Evolutionary conservation across 805 yeast genomes (phyloP).

Genomic region (Wickerhamiella cacticola): DNA sequence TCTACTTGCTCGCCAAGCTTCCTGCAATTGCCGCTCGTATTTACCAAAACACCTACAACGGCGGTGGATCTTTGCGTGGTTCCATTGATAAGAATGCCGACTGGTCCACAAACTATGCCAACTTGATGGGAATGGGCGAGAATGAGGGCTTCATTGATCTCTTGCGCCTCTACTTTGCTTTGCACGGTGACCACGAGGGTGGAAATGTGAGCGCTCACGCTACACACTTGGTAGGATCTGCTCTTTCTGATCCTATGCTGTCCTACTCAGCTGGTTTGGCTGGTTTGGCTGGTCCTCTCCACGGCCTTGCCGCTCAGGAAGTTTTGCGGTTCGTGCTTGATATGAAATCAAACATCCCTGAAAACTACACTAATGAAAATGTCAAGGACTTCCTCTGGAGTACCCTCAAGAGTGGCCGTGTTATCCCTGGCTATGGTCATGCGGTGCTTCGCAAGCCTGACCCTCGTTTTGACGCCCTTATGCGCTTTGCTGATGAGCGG

Average conservation of each 20-base stretch:
- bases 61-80: constrained; percentile 42
- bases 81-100: constrained; percentile 44
- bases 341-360: constrained; percentile 36
- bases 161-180: constrained; percentile 58
- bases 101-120: constrained; percentile 62
- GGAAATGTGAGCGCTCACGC: constrained; percentile 77
- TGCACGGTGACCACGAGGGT: constrained; percentile 76
- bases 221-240: constrained; percentile 72
- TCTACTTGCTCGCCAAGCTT: constrained; percentile 57
- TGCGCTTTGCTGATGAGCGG: constrained; percentile 48
- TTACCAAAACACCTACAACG: constrained; percentile 48
- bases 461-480: constrained; percentile 67
- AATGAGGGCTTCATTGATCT: constrained; percentile 47
- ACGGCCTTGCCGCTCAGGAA: constrained; percentile 78
- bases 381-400: constrained; percentile 62
- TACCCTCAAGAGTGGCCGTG: constrained; percentile 58
- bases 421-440: constrained; percentile 82
- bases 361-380: constrained; percentile 34
- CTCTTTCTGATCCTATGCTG: constrained; percentile 62
- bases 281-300: constrained; percentile 80
- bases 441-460: constrained; percentile 76
- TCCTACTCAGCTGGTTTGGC: constrained; percentile 68
- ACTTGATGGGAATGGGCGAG: constrained; percentile 46
- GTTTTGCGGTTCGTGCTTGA: constrained; percentile 62
- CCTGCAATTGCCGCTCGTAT: constrained; percentile 67